Evolutionary conservation across 2,329 filamentous ascomycete species (phyloP).

Genomic region (Sporothrix schenckii): DNA sequence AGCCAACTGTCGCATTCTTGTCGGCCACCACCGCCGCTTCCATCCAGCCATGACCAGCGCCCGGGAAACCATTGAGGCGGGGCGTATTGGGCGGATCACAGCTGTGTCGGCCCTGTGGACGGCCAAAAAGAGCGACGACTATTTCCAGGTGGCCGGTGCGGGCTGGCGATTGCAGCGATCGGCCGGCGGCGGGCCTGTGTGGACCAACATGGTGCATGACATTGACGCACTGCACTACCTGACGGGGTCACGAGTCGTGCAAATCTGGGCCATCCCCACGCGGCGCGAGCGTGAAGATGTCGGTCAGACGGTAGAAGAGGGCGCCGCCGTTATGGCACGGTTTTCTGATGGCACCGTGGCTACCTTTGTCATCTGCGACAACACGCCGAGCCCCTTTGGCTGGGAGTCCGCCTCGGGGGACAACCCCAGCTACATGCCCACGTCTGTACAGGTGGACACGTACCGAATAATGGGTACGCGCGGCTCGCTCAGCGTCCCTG

Average conservation of each 20-base stretch:
- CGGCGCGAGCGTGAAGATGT: background rate
- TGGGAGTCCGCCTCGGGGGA: constrained; percentile 13
- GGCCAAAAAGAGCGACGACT: constrained; percentile 13
- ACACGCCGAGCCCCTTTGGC: constrained; percentile 25
- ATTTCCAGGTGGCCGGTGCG: constrained; percentile 1
- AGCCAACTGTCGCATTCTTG: background rate
- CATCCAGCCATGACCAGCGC: background rate
- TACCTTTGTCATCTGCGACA: constrained; percentile 1
- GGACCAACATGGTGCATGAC: constrained; percentile 15
- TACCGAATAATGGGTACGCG: background rate
- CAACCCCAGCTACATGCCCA: background rate
- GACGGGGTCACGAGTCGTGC: background rate
- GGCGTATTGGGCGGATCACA: background rate
- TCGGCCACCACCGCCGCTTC: constrained; percentile 19
- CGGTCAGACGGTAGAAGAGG: background rate
- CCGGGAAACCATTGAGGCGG: background rate
- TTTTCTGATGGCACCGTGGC: constrained; percentile 1
- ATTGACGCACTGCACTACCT: constrained; percentile 18
- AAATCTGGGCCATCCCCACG: background rate
- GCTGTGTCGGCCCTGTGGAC: constrained; percentile 11
- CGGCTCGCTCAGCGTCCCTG: background rate
- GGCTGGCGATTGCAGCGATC: constrained; percentile 1
- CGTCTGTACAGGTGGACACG: background rate
- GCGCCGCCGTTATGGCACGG: constrained; percentile 7
- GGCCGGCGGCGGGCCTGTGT: constrained; percentile 3